Evolutionary conservation across 1,284 basidiomycete genomes (phyloP), one percentile per base, ranked within the genome.

Genomic region (Ganoderma lucidum): DNA sequence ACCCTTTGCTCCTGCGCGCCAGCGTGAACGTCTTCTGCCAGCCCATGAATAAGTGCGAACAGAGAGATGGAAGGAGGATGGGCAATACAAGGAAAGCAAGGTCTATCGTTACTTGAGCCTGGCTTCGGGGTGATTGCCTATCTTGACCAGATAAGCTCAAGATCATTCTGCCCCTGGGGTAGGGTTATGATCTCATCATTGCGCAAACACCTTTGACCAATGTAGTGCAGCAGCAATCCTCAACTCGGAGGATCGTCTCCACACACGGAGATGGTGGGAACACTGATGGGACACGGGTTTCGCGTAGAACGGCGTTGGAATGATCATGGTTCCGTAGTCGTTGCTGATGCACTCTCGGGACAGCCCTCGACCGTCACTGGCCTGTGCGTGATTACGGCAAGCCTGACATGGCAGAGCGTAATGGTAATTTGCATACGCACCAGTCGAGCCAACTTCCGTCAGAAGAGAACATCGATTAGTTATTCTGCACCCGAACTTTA

Each of bases 11-110:
- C 58, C 84, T 85, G 73, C 82, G 85, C 2, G 82, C 78, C 37
- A 94, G 83, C 1, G 87, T 88, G 80, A 98, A 96, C 8, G 91
- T 92, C 80, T 92, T 96, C 79, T 98, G 96, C 94, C 96, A 97
- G 67, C 91, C 94, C 96, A 98, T 96, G 58, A 12, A 37, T 60
- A 32, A 48, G 45, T 53, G 37, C 19, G 23, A 42, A 41, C 41
- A 53, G n/a, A 39, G 41, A 53, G n/a, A 48, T 53, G 28, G 42
- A 53, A 23, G 39, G 41, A 23, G 8, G 62, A n/a, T 15, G 23
- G 23, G 23, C 9, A 42, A 39, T 41, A 23, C 32, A 42, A 41
- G 28, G 59, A 41, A 63, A 41, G 32, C 10, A 51, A 3, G 44
- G 14, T 23, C n/a, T 44, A 35, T 19, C 8, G 12, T 39, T 48